These are phyloP conservation scores for Aspergillus bombycis DNA, from an alignment of 2,329 filamentous ascomycete genomes.

Conservation along the genomic window DNA sequence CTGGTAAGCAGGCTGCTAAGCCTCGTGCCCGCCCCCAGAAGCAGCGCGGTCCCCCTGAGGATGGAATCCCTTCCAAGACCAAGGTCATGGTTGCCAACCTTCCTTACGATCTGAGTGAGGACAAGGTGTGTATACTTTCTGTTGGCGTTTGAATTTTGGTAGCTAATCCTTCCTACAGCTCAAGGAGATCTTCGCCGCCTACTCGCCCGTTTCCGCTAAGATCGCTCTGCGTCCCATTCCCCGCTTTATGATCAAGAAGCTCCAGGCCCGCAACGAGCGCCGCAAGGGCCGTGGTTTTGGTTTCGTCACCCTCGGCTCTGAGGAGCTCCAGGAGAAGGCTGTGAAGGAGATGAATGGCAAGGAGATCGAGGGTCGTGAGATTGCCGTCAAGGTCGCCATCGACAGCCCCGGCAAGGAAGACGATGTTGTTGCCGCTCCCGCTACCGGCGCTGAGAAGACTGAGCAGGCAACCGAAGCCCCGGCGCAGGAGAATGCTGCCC, in stretches of 20 bases:
- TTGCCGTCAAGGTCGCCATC: slow-evolving; percentile 99
- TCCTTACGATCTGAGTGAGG: slow-evolving; percentile 95
- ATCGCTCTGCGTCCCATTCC: slow-evolving; percentile 98
- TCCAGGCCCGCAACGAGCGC: slow-evolving; percentile 94
- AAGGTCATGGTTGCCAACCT: slow-evolving; percentile 99
- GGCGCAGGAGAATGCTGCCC: slow-evolving; percentile 45
- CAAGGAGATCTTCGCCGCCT: slow-evolving; percentile 93
- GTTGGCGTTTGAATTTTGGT: slow-evolving; percentile 7
- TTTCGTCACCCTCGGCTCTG: slow-evolving; percentile 92
- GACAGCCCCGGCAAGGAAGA: slow-evolving; percentile 99
- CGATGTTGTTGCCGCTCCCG: slow-evolving; percentile 58
- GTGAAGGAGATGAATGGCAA: slow-evolving; percentile 99
- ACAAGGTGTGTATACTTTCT: slow-evolving; percentile 69
- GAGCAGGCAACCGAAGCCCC: slow-evolving; percentile 46
- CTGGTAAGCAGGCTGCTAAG: slow-evolving; percentile 44
- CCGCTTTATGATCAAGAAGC: slow-evolving; percentile 99
- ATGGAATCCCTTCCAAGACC: slow-evolving; percentile 97
- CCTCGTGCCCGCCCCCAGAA: slow-evolving; percentile 61
- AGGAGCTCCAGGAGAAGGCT: slow-evolving; percentile 97
- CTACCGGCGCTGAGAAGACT: slow-evolving; percentile 35
- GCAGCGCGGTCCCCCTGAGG: slow-evolving; percentile 93
- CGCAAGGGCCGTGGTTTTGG: slow-evolving; percentile 99
- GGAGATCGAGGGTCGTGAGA: slow-evolving; percentile 97
- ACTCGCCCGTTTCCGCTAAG: slow-evolving; percentile 93
- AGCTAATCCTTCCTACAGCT: slow-evolving; percentile 63